Evolutionary conservation across 2,329 filamentous ascomycete genomes (phyloP), one percentile per base, ranked within the genome.

Genomic region (Ceratocystis harringtonii): DNA sequence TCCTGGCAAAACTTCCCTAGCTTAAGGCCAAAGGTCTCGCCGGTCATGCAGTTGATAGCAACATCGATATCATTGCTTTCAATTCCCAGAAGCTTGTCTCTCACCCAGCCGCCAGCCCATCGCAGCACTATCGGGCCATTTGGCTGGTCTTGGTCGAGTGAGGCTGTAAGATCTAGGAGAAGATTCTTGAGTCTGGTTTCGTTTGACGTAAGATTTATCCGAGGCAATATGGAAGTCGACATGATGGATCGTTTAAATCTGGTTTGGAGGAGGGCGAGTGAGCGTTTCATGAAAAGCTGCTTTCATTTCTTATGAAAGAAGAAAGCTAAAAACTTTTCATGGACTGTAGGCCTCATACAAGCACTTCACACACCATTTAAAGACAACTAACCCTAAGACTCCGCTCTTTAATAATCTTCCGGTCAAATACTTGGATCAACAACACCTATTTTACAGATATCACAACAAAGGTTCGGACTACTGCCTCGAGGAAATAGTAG

Each of bases 51-150:
- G 76, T 91, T 92, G 78, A 95, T 90, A 64, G 88, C 89, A 6
- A 90, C 86, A 73, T 95, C 90, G 69, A 95, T 92, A 72, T 95
- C 90, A 72, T 92, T 81, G 71, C 87, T 90, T 67, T 80, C 80
- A 12, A 85, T 79, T 22, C 84, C 84, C 3, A 94, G 81, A 1
- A 94, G 80, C 76, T 90, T 92, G 77, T 95, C 90, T 50, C 90
- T 86, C 10, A 94, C 89, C 90, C 90, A 95, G 30, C 90, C 90
- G 67, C 90, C 90, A 0, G 90, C 90, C 82, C 88, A 92, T 62
- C 89, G 85, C 58, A 94, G 78, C 19, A 86, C 78, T 15, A 86
- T 73, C 15, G 76, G 72, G 8, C 82, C 72, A 62, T 79, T 85
- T 45, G 45, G 48, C 43, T 22, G 48, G 36, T 19, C 43, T 3